Evolutionary conservation across 257 asterid species (phyloP).

Genomic region (Mitragyna speciosa): DNA sequence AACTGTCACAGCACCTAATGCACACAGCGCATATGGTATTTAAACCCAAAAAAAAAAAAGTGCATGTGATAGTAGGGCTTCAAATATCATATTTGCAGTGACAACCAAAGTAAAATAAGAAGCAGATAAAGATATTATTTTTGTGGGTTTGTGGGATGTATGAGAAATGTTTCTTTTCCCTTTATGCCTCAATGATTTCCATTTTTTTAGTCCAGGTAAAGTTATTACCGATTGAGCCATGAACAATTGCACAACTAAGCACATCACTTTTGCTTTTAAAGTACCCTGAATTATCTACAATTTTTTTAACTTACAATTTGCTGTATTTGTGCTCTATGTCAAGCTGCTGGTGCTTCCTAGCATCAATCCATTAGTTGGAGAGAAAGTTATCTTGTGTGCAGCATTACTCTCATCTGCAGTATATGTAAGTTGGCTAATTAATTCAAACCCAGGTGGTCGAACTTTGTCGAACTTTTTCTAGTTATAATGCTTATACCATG

Average conservation of each 20-base stretch:
- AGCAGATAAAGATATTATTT: not conserved
- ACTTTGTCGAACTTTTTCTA: not conserved
- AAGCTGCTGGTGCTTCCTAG: constrained; percentile 85
- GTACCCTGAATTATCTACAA: not conserved
- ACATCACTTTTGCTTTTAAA: not conserved
- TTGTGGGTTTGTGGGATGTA: no score
- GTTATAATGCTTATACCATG: not conserved
- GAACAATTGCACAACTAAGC: not conserved
- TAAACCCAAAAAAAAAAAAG: not conserved
- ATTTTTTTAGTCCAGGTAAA: not conserved
- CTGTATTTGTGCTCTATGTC: constrained; percentile 26
- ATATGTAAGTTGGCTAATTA: constrained; percentile 56
- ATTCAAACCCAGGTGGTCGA: not conserved
- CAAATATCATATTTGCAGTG: not conserved
- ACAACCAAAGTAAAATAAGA: not conserved
- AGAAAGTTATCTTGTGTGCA: constrained; percentile 69
- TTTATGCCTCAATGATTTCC: not conserved
- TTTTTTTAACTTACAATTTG: not conserved
- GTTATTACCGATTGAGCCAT: not conserved
- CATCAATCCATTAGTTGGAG: constrained; percentile 76
- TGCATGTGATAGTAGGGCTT: not conserved
- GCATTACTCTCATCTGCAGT: constrained; percentile 68
- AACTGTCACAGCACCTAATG: not conserved
- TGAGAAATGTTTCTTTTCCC: not conserved
- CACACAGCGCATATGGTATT: no score